Evolutionary conservation across 1,139 yeast species (phyloP).

Genomic region (Sugiyamaella japonica): DNA sequence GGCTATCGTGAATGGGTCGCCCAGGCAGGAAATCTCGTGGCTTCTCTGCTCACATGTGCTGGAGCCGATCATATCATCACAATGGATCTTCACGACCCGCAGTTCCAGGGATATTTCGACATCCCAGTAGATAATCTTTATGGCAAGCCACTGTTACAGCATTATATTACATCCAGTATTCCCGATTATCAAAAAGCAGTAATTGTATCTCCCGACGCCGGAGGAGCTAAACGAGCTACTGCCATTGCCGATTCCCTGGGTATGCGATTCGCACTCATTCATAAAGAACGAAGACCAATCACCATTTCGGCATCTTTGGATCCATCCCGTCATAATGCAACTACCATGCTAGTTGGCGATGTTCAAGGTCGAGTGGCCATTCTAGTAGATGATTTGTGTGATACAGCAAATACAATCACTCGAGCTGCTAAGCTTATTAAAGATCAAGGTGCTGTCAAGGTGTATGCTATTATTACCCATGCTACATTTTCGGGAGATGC

Average conservation of each 20-base stretch:
- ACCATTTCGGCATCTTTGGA: constrained; percentile 22
- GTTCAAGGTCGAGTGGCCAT: constrained; percentile 83
- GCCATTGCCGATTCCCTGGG: constrained; percentile 89
- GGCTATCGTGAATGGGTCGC: constrained; percentile 96
- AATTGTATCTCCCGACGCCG: constrained; percentile 93
- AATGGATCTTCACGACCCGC: constrained; percentile 96
- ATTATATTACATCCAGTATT: constrained; percentile 70
- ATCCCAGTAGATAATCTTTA: constrained; percentile 90
- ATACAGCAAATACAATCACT: constrained; percentile 88
- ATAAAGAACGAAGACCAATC: constrained; percentile 76
- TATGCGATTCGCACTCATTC: constrained; percentile 89
- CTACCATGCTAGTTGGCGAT: constrained; percentile 93
- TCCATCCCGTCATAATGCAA: constrained; percentile 44
- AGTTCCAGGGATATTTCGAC: constrained; percentile 90
- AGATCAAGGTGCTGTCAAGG: constrained; percentile 87
- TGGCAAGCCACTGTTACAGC: constrained; percentile 79
- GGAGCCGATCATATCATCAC: constrained; percentile 97
- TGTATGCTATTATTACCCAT: constrained; percentile 88
- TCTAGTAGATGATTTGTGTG: constrained; percentile 88
- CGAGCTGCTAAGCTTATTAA: constrained; percentile 88
- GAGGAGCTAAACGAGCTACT: constrained; percentile 96
- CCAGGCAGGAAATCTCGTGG: constrained; percentile 90
- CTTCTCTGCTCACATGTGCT: constrained; percentile 83
- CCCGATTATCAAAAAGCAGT: constrained; percentile 78
- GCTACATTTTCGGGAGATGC: constrained; percentile 95